Conservation (phyloP, 148 eudicot genomes). For the Chenopodium formosanum region DNA sequence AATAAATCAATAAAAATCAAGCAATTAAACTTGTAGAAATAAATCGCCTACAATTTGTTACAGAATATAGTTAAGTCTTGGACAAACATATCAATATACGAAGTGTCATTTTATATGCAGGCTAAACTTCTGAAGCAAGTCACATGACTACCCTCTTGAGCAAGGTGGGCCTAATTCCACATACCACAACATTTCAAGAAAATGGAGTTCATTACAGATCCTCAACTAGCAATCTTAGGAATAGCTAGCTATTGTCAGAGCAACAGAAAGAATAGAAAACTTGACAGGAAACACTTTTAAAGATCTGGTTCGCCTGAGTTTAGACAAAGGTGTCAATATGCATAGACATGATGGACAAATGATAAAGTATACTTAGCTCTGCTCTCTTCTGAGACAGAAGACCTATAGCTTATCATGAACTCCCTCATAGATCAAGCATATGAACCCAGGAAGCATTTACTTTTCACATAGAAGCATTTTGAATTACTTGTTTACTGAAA, state of each 20-base stretch:
- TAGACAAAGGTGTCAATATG: background rate
- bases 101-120: background rate
- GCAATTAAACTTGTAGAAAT: too few relatives aligned
- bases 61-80: background rate
- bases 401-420: background rate
- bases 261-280: background rate
- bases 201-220: background rate
- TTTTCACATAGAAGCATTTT: background rate
- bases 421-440: background rate
- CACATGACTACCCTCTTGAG: background rate
- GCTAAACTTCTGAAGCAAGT: background rate
- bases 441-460: background rate
- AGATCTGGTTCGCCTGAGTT: background rate
- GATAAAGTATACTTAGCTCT: background rate
- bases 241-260: background rate
- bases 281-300: background rate
- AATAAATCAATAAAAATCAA: too few relatives aligned
- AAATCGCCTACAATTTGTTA: background rate
- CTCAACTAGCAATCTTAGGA: background rate
- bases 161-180: background rate
- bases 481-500: background rate
- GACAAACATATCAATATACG: too few relatives aligned
- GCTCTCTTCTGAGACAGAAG: background rate
- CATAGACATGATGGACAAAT: background rate
- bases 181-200: background rate